These are phyloP conservation scores for Amanita pallidorosea DNA, from an alignment of 768 basidiomycete genomes.

Conservation along the genomic window DNA sequence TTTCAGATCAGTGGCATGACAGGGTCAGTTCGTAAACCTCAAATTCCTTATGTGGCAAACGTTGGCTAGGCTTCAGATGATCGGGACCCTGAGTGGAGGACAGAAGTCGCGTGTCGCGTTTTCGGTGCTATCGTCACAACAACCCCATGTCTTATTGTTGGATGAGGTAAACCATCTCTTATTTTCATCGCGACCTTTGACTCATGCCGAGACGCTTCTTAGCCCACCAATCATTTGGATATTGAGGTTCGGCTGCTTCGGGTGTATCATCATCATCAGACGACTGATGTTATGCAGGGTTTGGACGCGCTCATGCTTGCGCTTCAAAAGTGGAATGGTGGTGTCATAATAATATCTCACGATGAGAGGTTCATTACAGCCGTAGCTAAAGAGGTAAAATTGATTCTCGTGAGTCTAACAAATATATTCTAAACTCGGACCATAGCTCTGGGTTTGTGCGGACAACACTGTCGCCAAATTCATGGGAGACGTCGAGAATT, in stretches of 20 bases:
- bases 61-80: conserved; percentile 66
- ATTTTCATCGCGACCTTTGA: neutral
- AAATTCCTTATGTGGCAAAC: neutral
- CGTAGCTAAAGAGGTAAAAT: conserved; percentile 66
- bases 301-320: conserved; percentile 91
- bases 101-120: conserved; percentile 96
- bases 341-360: conserved; percentile 89
- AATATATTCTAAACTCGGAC: neutral
- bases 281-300: conserved; percentile 41
- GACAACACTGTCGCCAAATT: conserved; percentile 77
- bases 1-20: conserved; percentile 98
- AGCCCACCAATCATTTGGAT: conserved; percentile 95
- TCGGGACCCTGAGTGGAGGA: conserved; percentile 89
- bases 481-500: conserved; percentile 81
- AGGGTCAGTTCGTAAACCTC: conserved; percentile 34
- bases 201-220: conserved; percentile 4
- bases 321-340: conserved; percentile 72
- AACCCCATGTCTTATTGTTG: conserved; percentile 85
- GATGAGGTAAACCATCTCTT: conserved; percentile 63
- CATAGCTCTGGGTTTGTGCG: conserved; percentile 86
- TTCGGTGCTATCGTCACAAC: conserved; percentile 73
- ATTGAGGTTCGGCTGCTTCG: conserved; percentile 53
- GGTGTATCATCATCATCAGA: conserved; percentile 3
- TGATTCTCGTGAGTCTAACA: neutral
- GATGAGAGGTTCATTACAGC: conserved; percentile 93